These are phyloP conservation scores for Leccinellum rugosiceps DNA, from an alignment of 768 basidiomycete genomes.

Conservation along the genomic window DNA sequence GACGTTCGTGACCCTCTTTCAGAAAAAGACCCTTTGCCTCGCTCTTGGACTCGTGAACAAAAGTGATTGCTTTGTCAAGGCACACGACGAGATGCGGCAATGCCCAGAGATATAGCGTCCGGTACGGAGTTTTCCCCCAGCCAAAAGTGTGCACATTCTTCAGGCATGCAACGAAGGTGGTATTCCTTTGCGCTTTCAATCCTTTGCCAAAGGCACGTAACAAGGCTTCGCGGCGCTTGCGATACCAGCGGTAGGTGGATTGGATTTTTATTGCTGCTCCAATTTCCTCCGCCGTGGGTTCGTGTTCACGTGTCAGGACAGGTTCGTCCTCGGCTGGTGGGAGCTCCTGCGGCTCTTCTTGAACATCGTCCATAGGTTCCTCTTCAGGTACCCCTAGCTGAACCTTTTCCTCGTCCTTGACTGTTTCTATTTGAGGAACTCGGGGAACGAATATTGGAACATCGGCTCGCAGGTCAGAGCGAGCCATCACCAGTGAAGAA, in stretches of 20 bases:
- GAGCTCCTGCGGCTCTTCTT: slow-evolving; percentile 13
- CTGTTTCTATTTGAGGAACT: not conserved
- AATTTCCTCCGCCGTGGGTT: slow-evolving; percentile 27
- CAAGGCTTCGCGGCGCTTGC: not conserved
- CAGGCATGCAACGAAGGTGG: slow-evolving; percentile 29
- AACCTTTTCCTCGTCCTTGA: not conserved
- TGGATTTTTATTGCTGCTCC: slow-evolving; percentile 24
- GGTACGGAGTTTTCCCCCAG: slow-evolving; percentile 34
- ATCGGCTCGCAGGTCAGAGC: slow-evolving; percentile 12
- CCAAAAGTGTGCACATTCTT: slow-evolving; percentile 22
- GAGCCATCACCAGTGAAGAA: slow-evolving; percentile 11
- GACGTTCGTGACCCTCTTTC: slow-evolving; percentile 30
- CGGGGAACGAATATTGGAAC: slow-evolving; percentile 19
- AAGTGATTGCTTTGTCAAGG: slow-evolving; percentile 33
- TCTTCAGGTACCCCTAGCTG: not conserved
- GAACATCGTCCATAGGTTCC: not conserved
- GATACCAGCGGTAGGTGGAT: slow-evolving; percentile 11
- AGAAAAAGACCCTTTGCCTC: slow-evolving; percentile 30
- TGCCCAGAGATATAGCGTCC: slow-evolving; percentile 33
- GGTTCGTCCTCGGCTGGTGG: slow-evolving; percentile 11
- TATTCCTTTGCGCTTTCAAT: slow-evolving; percentile 18
- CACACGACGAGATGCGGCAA: slow-evolving; percentile 42
- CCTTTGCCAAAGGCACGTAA: slow-evolving; percentile 12
- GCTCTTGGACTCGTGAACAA: slow-evolving; percentile 30
- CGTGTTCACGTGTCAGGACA: slow-evolving; percentile 14